Evolutionary conservation across 768 basidiomycete species (phyloP).

Genomic region (Amanita pseudoporphyria): DNA sequence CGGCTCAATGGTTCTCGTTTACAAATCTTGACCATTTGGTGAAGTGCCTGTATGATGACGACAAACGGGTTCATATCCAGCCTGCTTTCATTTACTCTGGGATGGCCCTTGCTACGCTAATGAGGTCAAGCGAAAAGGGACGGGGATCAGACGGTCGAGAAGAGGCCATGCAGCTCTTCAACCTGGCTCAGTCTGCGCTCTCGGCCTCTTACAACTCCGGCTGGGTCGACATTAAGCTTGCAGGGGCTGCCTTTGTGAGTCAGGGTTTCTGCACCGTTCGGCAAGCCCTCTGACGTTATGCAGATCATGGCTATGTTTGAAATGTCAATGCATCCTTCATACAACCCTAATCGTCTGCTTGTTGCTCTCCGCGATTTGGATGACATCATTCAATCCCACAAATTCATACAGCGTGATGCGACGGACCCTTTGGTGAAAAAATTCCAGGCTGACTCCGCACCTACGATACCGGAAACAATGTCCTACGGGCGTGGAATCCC

Average conservation of each 20-base stretch:
- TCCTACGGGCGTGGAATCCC: conserved; percentile 10
- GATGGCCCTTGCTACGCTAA: conserved; percentile 61
- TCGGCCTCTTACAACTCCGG: conserved; percentile 38
- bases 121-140: conserved; percentile 64
- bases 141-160: conserved; percentile 41
- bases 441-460: conserved; percentile 43
- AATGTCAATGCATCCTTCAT: conserved; percentile 59
- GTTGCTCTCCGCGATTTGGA: conserved; percentile 52
- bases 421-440: conserved; percentile 41
- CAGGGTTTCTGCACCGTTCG: background rate
- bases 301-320: conserved; percentile 76
- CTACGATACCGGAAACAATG: conserved; percentile 25
- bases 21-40: conserved; percentile 50
- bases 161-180: conserved; percentile 47
- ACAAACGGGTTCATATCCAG: conserved; percentile 49
- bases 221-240: conserved; percentile 54
- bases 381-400: conserved; percentile 46
- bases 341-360: conserved; percentile 44
- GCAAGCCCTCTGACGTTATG: background rate
- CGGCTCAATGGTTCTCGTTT: conserved; percentile 61
- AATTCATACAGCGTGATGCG: conserved; percentile 48
- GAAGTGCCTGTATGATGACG: conserved; percentile 39
- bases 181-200: conserved; percentile 45
- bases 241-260: conserved; percentile 60
- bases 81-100: conserved; percentile 62